Evolutionary conservation across 352 stramenopile genomes (phyloP).

Genomic region (Globisporangium sylvaticum): DNA sequence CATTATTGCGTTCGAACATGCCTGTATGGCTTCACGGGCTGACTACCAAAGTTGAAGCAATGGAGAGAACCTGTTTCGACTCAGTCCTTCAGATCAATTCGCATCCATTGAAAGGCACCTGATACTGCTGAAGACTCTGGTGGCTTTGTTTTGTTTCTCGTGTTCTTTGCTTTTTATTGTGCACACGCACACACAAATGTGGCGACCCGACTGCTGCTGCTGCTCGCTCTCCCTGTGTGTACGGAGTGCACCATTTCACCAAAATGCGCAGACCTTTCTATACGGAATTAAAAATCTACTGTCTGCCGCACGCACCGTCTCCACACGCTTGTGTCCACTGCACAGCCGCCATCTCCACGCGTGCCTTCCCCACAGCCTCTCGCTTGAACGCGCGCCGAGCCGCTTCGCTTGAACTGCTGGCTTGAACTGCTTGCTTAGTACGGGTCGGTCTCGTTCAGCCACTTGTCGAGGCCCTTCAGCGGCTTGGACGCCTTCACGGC

Average conservation of each 20-base stretch:
- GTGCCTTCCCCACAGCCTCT: too few relatives aligned
- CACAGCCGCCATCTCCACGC: neutral
- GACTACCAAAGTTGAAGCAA: neutral
- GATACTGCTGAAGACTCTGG: neutral
- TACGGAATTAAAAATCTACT: slow-evolving; percentile 14
- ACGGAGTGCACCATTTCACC: neutral
- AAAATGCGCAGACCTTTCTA: slow-evolving; percentile 7
- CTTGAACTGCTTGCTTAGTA: slow-evolving; percentile 40
- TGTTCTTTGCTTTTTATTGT: neutral
- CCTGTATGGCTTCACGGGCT: neutral
- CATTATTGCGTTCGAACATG: neutral
- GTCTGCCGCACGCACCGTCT: neutral
- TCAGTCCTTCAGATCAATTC: neutral
- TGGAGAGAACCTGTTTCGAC: too few relatives aligned
- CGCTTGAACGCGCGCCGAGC: neutral
- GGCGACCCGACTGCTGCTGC: neutral
- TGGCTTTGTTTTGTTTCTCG: neutral
- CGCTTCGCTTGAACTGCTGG: neutral
- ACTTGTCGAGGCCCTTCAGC: slow-evolving; percentile 86
- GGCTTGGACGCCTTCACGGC: slow-evolving; percentile 76
- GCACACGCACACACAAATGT: neutral
- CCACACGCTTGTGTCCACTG: neutral
- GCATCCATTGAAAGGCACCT: neutral
- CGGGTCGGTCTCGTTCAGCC: slow-evolving; percentile 78
- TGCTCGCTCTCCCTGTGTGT: neutral